These are phyloP conservation scores for Lepraria neglecta DNA, from an alignment of 495 filamentous ascomycete genomes.

Conservation along the genomic window DNA sequence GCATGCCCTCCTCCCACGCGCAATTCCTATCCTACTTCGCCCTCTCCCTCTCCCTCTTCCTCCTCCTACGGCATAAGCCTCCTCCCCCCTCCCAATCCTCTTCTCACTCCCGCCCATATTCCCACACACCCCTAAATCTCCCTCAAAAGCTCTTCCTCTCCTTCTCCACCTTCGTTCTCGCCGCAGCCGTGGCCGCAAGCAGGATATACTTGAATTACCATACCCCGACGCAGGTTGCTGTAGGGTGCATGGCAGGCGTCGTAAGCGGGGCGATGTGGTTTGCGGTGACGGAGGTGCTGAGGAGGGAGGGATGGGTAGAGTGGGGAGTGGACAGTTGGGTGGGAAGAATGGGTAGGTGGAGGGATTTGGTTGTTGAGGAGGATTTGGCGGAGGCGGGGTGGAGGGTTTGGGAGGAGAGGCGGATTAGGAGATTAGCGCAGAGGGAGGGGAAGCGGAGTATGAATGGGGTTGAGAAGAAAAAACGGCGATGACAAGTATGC, in stretches of 20 bases:
- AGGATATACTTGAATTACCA: constrained; percentile 92
- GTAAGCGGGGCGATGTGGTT: constrained; percentile 78
- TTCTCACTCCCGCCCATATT: constrained; percentile 32
- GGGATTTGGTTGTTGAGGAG: constrained; percentile 84
- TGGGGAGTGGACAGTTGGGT: constrained; percentile 64
- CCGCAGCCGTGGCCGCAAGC: constrained; percentile 67
- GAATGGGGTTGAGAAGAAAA: constrained; percentile 18
- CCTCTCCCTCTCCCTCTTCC: constrained; percentile 71
- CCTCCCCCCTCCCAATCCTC: constrained; percentile 32
- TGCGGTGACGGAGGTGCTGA: constrained; percentile 53
- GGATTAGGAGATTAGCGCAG: neutral
- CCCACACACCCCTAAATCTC: constrained; percentile 49
- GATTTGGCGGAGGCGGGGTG: constrained; percentile 88
- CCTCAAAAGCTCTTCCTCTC: constrained; percentile 53
- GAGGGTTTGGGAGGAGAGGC: constrained; percentile 75
- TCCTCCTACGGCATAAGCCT: constrained; percentile 66
- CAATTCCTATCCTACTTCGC: constrained; percentile 92
- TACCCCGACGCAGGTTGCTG: constrained; percentile 78
- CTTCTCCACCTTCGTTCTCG: constrained; percentile 49
- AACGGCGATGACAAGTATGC: constrained; percentile 8
- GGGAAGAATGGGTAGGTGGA: constrained; percentile 58
- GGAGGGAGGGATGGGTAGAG: constrained; percentile 58
- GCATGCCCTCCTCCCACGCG: constrained; percentile 97
- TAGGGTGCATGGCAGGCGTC: constrained; percentile 65
- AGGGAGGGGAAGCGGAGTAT: neutral